Percentiles rank a stretch among this genome's conserved stretches.
phyloP scores from a whole-genome alignment of 441 rosid species.

The Erysimum cheiri region DNA sequence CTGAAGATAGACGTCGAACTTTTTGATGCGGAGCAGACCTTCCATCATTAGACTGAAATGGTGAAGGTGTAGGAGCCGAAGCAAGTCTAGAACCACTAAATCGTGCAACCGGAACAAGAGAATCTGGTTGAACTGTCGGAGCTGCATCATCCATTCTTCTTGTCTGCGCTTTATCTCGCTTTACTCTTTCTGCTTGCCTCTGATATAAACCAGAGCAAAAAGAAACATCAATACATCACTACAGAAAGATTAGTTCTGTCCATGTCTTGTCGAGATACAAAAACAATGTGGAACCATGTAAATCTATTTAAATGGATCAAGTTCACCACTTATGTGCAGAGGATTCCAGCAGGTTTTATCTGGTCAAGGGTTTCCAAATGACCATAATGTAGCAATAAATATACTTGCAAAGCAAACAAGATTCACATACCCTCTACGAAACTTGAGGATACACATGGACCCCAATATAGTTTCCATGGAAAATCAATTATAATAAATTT shows the following conservation, averaged over 20 bases:
- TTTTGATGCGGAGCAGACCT: conserved; percentile 49
- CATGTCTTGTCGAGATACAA: background rate
- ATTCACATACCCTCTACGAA: conserved; percentile 14
- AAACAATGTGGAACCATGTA: conserved; percentile 15
- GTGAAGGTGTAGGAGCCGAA: conserved; percentile 82
- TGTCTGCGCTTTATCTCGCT: conserved; percentile 73
- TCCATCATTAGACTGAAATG: conserved; percentile 59
- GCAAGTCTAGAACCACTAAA: conserved; percentile 95
- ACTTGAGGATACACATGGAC: conserved; percentile 1
- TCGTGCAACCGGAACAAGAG: conserved; percentile 81
- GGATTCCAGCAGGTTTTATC: conserved; percentile 19
- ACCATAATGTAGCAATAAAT: conserved; percentile 15
- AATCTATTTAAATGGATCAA: background rate
- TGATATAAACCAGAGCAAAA: conserved; percentile 49
- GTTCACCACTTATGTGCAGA: conserved; percentile 1
- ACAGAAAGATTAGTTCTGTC: background rate
- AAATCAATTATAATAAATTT: background rate
- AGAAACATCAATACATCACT: conserved; percentile 20
- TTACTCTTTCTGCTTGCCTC: conserved; percentile 90
- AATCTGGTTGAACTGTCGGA: conserved; percentile 69
- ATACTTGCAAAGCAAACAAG: conserved; percentile 17
- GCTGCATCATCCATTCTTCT: conserved; percentile 86
- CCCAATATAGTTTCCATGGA: conserved; percentile 7
- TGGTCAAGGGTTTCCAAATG: conserved; percentile 6
- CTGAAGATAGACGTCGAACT: conserved; percentile 66